Evolutionary conservation across 306 rosid species (phyloP), one percentile per base, ranked within the genome.

Genomic region (Leucaena leucocephala): DNA sequence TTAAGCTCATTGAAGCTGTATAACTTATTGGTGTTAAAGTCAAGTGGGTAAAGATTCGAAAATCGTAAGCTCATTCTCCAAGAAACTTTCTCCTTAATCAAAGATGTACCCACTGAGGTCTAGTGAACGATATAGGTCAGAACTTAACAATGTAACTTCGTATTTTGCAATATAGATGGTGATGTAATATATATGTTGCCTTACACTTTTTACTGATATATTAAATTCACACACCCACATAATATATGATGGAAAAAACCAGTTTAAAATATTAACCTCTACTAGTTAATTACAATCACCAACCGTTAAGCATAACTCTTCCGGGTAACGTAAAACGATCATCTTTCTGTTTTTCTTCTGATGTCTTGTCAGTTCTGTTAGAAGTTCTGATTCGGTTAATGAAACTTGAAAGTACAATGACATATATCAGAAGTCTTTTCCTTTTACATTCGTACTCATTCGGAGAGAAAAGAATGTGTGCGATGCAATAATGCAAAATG

Each of bases 11-110:
- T 9, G 22, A 13, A 14, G 67, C 67, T 11, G 4, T 27, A 27
- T 5, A 35, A 21, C 8, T 39, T 44, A 64, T 34, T 72, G 45
- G 52, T 21, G 63, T 21, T 36, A 70, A 71, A 62, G 40, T 34
- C 62, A 72, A 64, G 54, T 64, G 58, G 27, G 57, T 72, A 45
- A 58, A 69, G 72, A 69, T 39, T 58, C 64, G 64, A 58, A 70
- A 82, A 76, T 46, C 68, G 27, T 27, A 34, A 46, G 73, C 80
- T 48, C 63, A 19, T 54, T 13, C 66, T 75, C 68, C 68, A 67
- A 77, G 33, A 39, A 63, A 63, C 21, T 8, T 77, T 72, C 44
- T 71, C 50, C 71, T 19, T 3, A 61, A 65, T 52, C 50, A 50
- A 52, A 82, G 74, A 70, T 19, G 50, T 50, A 17, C 36, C 11